Base-by-base conservation (phyloP, 2,329 filamentous ascomycete species). In the Fusarium sp. region DNA sequence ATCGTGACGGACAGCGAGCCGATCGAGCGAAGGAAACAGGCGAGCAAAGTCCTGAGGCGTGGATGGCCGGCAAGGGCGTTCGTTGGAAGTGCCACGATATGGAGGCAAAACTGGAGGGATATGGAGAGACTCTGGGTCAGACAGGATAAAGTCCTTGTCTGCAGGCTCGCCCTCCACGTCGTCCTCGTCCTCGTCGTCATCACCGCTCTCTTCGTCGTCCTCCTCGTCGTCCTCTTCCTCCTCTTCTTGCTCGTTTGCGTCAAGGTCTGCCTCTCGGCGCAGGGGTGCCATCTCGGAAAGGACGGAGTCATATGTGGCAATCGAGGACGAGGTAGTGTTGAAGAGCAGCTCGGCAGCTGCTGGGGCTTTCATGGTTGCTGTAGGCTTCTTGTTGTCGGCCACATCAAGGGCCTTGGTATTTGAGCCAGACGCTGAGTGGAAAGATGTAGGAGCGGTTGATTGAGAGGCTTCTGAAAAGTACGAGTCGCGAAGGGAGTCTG, bases 1-100 rank as follows among this genome's bases (percentile, higher is more conserved):
- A 80, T 98, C 96, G 80, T 98, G 96, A 31, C 93, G 91, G 79
- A 99, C 94, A 38, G 90, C 90, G 62, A 98, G 85, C 65, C 93
- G 90, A 80, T 94, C 91, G 75, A 92, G 89, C 10, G 95, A 97
- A 13, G 96, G 96, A 82, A 98, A 99, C 62, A 97, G 89, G 63
- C 92, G 89, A 29, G 91, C 92, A 81, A 98, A 98, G 75, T 95
- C 92, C 67, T 92, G 88, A 5, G 96, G 93, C 1, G 92, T 95
- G 2, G 95, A 94, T 13, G 95, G 89, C 31, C 94, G 88, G 37
- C 93, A 90, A 72, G 92, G 90, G 73, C 89, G 85, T 73, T 92
- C 88, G 69, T 75, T 72, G 70, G 91, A 88, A 50, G 89, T 91
- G 75, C 89, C 88, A 67, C 86, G 85, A 79, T 91, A 92, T 61